These are phyloP conservation scores for Trichoderma sp. DNA, from an alignment of 2,329 filamentous ascomycete species.

Conservation along the genomic window DNA sequence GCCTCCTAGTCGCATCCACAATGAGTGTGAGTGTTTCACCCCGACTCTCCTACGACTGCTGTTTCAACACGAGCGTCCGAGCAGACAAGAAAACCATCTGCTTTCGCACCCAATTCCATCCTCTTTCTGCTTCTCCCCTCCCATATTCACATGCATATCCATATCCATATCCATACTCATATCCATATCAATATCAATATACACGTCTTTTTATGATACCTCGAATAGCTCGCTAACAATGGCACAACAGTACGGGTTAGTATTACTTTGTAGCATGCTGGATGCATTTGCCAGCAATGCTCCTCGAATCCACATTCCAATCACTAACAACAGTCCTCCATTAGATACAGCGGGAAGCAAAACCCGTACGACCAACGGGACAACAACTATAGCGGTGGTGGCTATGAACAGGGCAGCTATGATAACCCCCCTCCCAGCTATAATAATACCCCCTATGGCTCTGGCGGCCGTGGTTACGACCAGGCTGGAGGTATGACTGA, in stretches of 20 bases:
- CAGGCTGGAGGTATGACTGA: conserved; percentile 29
- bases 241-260: conserved; percentile 53
- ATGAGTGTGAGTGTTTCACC: conserved; percentile 31
- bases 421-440: conserved; percentile 14
- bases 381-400: conserved; percentile 28
- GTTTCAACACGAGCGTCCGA: conserved; percentile 21
- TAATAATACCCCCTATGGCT: conserved; percentile 25
- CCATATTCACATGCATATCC: neutral
- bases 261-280: conserved; percentile 29
- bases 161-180: neutral
- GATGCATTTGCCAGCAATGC: neutral
- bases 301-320: conserved; percentile 10
- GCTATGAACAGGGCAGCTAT: conserved; percentile 23
- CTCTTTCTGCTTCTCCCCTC: neutral
- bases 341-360: conserved; percentile 52
- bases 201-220: neutral
- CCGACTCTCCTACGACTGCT: conserved; percentile 26
- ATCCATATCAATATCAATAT: too few species aligned
- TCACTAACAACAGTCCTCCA: conserved; percentile 31
- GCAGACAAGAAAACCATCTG: neutral
- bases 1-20: conserved; percentile 18
- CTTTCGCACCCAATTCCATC: neutral
- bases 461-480: conserved; percentile 25
- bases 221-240: conserved; percentile 29
- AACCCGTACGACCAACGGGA: conserved; percentile 60